Conservation (phyloP, 1,284 basidiomycete genomes). For the Cryptococcus maquisensis region DNA sequence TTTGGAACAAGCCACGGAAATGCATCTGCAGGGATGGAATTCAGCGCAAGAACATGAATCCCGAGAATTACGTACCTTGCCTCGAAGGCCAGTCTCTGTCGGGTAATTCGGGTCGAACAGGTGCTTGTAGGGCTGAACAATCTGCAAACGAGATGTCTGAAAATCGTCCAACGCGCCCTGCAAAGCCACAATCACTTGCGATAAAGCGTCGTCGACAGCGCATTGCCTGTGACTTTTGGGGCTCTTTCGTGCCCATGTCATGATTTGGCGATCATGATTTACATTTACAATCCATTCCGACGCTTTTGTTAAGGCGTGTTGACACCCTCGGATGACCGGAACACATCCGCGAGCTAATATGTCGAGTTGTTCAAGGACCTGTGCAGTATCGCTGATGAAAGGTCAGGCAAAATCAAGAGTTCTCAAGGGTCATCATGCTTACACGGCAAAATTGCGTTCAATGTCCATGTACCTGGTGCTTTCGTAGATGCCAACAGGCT, state of each 20-base stretch:
- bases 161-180: constrained; percentile 52
- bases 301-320: constrained; percentile 27
- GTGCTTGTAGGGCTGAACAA: constrained; percentile 66
- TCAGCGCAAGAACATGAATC: not conserved
- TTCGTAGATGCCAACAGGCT: constrained; percentile 76
- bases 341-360: constrained; percentile 61
- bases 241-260: not conserved
- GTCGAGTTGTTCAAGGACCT: constrained; percentile 54
- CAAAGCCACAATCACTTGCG: constrained; percentile 11
- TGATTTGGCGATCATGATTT: constrained; percentile 21
- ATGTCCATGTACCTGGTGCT: constrained; percentile 71
- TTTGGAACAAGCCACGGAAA: constrained; percentile 55
- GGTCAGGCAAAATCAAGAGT: not conserved
- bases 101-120: constrained; percentile 55
- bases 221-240: not conserved
- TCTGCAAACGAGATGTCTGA: constrained; percentile 51
- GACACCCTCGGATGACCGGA: constrained; percentile 47
- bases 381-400: constrained; percentile 49
- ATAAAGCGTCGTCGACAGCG: not conserved
- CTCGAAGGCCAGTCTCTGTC: constrained; percentile 13
- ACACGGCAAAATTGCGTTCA: constrained; percentile 54
- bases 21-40: constrained; percentile 15
- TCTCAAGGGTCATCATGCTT: constrained; percentile 6
- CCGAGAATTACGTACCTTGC: constrained; percentile 8
- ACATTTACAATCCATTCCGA: constrained; percentile 32